Conservation (phyloP, 2,329 filamentous ascomycete species). For the Fusarium piperis region DNA sequence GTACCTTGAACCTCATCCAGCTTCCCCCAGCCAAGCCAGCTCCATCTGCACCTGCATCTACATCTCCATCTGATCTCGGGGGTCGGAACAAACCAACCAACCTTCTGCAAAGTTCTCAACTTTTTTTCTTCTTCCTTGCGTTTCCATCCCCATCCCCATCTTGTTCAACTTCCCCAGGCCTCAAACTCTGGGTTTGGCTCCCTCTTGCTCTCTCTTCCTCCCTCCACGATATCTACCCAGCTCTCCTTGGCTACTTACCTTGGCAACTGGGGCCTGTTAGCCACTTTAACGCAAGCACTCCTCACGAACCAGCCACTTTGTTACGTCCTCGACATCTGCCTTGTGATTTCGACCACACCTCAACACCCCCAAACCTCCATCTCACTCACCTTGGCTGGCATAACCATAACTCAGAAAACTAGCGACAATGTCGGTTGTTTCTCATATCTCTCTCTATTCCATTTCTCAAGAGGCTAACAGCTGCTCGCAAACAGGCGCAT, state of each 20-base stretch:
- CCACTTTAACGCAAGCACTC: slow-evolving; percentile 9
- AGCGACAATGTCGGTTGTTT: slow-evolving; percentile 34
- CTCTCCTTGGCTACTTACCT: slow-evolving; percentile 8
- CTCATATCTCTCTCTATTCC: slow-evolving; percentile 6
- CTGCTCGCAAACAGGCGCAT: slow-evolving; percentile 71
- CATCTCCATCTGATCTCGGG: slow-evolving; percentile 27
- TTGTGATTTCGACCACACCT: slow-evolving; percentile 1
- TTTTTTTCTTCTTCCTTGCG: not conserved
- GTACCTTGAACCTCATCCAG: slow-evolving; percentile 14
- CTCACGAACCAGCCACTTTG: slow-evolving; percentile 27
- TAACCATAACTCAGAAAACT: not conserved
- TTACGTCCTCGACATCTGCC: slow-evolving; percentile 2
- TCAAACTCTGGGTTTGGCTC: not conserved
- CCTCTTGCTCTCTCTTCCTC: not conserved
- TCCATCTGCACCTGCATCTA: slow-evolving; percentile 16
- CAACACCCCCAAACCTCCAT: not conserved
- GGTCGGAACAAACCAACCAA: slow-evolving; percentile 17
- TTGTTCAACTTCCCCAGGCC: not conserved
- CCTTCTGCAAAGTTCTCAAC: slow-evolving; percentile 11
- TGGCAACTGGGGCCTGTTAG: slow-evolving; percentile 4
- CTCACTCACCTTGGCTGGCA: not conserved
- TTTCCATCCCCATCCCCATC: not conserved
- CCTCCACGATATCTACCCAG: slow-evolving; percentile 7
- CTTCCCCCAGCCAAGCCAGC: slow-evolving; percentile 4
- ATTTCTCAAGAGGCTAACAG: slow-evolving; percentile 30